Evolutionary conservation across 352 stramenopile species (phyloP).

Genomic region (Pythium volutum): DNA sequence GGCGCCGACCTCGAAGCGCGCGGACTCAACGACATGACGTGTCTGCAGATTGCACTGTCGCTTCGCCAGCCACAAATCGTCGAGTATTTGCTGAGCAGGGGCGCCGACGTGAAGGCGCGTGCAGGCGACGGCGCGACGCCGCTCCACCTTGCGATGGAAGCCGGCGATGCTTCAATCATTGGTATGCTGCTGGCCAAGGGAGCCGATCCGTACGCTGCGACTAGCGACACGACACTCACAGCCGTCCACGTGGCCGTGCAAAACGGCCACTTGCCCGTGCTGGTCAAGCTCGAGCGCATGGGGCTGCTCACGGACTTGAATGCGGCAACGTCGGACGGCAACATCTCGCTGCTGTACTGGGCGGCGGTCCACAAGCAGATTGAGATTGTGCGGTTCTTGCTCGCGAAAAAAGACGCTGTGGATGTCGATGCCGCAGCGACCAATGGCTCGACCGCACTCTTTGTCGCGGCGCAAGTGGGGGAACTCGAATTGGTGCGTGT

Average conservation of each 20-base stretch:
- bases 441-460: constrained; percentile 34
- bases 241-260: constrained; percentile 28
- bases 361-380: constrained; percentile 27
- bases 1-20: constrained; percentile 30
- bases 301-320: constrained; percentile 25
- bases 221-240: constrained; percentile 24
- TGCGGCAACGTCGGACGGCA: constrained; percentile 22
- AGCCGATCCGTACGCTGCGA: constrained; percentile 30
- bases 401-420: constrained; percentile 14
- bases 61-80: constrained; percentile 53
- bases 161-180: constrained; percentile 51
- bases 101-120: constrained; percentile 40
- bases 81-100: constrained; percentile 44
- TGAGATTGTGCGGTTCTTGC: constrained; percentile 25
- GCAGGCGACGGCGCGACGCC: constrained; percentile 70
- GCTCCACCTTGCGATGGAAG: constrained; percentile 56
- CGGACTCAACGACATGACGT: constrained; percentile 64
- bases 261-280: constrained; percentile 24
- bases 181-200: constrained; percentile 56
- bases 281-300: constrained; percentile 26
- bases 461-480: constrained; percentile 57
- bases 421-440: constrained; percentile 19
- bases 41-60: constrained; percentile 72
- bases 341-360: constrained; percentile 29
- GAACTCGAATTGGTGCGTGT: constrained; percentile 60